Evolutionary conservation across 225 moss, liverwort and hornwort genomes (phyloP), one percentile per base, ranked within the genome.

Genomic region (Pleurozium schreberi): DNA sequence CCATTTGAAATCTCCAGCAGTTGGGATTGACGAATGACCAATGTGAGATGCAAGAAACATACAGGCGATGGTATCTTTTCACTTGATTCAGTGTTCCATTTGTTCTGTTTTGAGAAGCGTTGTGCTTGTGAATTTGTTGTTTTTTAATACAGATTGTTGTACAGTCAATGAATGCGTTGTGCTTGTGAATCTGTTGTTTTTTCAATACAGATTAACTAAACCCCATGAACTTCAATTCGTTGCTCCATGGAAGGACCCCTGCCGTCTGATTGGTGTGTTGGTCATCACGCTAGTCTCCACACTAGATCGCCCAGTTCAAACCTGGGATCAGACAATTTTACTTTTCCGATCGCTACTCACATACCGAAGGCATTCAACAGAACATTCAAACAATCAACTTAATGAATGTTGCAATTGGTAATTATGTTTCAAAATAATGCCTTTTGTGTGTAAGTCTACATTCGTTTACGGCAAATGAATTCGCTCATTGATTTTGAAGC

Each of bases 261-360:
- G n/a, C 63, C 52, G 89, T 89, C 89, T 89, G 89, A 36, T 85
- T 81, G 89, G 42, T 88, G 60, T 50, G 30, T 58, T 68, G 89
- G 80, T 21, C 81, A 81, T 80, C 89, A 53, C 80, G n/a, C 85
- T 85, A 79, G 89, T 84, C 59, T 84, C 76, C 88, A 75, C 75
- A 83, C 75, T 89, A 85, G 89, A 79, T 60, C 36, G 79, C 69
- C 89, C 89, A 89, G 89, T 89, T 89, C 89, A 86, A 89, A 89
- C 85, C 85, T 85, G 89, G 89, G 85, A 86, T 81, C 85, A 85
- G 89, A 89, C 81, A 89, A 8, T 69, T 33, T 67, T 63, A 7
- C 19, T 57, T 8, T 14, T 76, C 9, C 14, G 5, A 18, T 17
- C 27, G 49, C 49, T 36, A 45, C 45, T 81, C 61, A 43, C 22